Percentiles rank a stretch among this genome's conserved stretches.
These are phyloP conservation scores for Claviceps pazoutovae DNA, from an alignment of 2,329 filamentous ascomycete species.

Conservation along the genomic window DNA sequence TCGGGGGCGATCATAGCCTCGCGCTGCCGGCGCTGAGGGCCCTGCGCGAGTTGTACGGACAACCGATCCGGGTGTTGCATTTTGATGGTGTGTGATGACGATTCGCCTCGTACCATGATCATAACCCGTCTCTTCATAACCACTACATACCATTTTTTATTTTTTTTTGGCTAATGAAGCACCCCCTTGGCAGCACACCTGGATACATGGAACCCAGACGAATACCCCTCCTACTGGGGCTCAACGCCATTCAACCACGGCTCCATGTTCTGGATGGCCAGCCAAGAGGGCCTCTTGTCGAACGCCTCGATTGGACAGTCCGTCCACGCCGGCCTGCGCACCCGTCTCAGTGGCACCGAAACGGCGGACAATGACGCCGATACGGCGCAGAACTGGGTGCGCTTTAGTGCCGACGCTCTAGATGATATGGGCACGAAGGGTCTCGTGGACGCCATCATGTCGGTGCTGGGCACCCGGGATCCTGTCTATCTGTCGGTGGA, in stretches of 20 bases:
- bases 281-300: conserved; percentile 63
- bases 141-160: too few species aligned
- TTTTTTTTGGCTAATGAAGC: too few species aligned
- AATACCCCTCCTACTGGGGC: conserved; percentile 66
- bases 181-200: conserved; percentile 38
- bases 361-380: conserved; percentile 60
- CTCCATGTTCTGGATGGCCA: conserved; percentile 82
- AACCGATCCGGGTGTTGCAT: conserved; percentile 55
- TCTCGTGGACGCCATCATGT: conserved; percentile 56
- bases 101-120: too few species aligned
- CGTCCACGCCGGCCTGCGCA: conserved; percentile 74
- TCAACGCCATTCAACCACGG: conserved; percentile 65
- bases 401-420: conserved; percentile 71
- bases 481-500: conserved; percentile 72
- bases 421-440: conserved; percentile 65
- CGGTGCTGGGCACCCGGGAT: conserved; percentile 56
- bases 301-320: conserved; percentile 55
- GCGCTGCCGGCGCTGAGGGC: conserved; percentile 56
- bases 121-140: too few species aligned
- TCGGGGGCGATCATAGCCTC: conserved; percentile 62
- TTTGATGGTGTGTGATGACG: conserved; percentile 40
- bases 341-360: conserved; percentile 52
- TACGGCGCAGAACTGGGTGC: conserved; percentile 60
- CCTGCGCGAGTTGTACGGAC: conserved; percentile 45
- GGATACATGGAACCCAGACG: conserved; percentile 72